Evolutionary conservation across 352 stramenopile genomes (phyloP), one percentile per base, ranked within the genome.

Genomic region (Phytophthora pinifolia): DNA sequence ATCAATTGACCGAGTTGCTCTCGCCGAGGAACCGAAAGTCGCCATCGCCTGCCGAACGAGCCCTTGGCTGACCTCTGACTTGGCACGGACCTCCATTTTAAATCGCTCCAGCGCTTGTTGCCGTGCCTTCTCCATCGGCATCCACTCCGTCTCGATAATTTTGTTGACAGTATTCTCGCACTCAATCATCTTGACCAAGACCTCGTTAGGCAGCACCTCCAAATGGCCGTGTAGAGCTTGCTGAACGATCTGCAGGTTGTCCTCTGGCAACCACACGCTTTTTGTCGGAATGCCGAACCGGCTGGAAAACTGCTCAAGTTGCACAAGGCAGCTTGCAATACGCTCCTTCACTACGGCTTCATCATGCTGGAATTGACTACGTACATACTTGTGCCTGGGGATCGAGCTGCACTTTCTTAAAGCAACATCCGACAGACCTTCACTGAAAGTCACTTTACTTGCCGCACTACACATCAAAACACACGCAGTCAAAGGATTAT

Each of bases 211-310:
- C 1, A 89, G 46, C 9, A 87, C 63, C 57, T 86, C 74, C 8
- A 89, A 59, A 56, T 89, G 80, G 0, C 66, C 73, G 22, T 86
- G 68, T 25, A 91, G 43, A 35, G 80, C 76, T 32, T 77, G 67
- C 30, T 83, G 78, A 1, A 84, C 76, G 22, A 86, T 53, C 13
- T 67, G 49, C 6, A 86, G 43, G 39, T 84, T 77, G 13, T 72
- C 63, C 29, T 73, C 72, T 1, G 76, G 75, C 27, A 91, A 44
- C 18, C 73, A 31, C 1, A 35, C 46, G 35, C 62, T 76, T 37
- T 74, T 75, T 6, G 63, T 47, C 31, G 72, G 53, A 22, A 88
- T 63, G 0, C 76, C 78, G 54, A 74, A 91, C 7, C 78, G 72
- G 12, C 62, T 46, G 0, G 65, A 60, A 14, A 73, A 66, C 25